These are phyloP conservation scores for Boletus speciosus DNA, from an alignment of 768 basidiomycete species.

Conservation along the genomic window DNA sequence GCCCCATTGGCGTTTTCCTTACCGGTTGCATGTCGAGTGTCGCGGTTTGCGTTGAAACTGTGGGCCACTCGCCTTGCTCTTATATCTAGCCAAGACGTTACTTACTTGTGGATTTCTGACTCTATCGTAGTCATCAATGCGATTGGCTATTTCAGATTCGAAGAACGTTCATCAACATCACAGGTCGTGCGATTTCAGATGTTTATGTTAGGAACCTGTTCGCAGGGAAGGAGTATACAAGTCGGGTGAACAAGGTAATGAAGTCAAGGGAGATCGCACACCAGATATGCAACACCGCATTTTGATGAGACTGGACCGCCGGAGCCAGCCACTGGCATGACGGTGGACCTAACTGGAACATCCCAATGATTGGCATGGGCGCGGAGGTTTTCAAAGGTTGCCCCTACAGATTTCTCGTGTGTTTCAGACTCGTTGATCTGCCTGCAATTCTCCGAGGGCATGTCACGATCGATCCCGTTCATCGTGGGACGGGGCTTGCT, in stretches of 20 bases:
- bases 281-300: conserved; percentile 8
- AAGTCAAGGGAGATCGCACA: background rate
- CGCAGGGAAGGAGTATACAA: background rate
- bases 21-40: conserved; percentile 11
- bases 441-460: background rate
- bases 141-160: background rate
- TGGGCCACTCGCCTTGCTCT: conserved; percentile 5
- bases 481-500: background rate
- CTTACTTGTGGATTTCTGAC: no score
- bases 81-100: background rate
- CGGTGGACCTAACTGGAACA: background rate
- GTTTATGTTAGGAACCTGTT: background rate
- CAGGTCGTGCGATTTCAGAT: no score
- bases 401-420: background rate
- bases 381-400: background rate
- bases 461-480: background rate
- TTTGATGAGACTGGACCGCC: background rate
- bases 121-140: background rate
- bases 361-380: no score
- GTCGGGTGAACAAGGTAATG: background rate
- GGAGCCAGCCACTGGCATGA: conserved; percentile 4
- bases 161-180: background rate
- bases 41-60: background rate
- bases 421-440: background rate
- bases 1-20: background rate